Conservation (phyloP, 768 basidiomycete species). For the Trametes coccinea region DNA sequence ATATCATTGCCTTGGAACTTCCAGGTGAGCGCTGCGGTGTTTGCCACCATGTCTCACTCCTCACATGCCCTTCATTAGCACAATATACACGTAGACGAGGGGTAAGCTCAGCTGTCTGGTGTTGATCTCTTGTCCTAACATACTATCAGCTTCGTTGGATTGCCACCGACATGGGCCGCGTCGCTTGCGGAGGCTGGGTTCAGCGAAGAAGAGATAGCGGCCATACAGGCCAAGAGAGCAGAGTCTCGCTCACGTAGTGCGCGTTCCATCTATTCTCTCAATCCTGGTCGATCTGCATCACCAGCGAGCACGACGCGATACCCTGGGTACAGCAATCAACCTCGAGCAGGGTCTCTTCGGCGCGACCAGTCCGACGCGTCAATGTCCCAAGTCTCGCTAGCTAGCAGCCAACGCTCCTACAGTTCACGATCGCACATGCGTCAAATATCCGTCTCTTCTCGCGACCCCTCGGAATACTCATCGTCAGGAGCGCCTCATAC, state of each 20-base stretch:
- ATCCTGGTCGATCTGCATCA: constrained; percentile 9
- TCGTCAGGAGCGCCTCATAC: constrained; percentile 1
- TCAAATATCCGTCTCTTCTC: constrained; percentile 16
- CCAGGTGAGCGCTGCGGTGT: constrained; percentile 47
- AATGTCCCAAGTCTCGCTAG: constrained; percentile 22
- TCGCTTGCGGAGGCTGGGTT: constrained; percentile 64
- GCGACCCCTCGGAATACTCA: constrained; percentile 14
- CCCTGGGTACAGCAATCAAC: constrained; percentile 2
- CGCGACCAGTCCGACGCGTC: constrained; percentile 23
- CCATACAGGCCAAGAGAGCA: constrained; percentile 47
- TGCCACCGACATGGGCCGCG: constrained; percentile 74
- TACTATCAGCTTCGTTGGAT: constrained; percentile 51
- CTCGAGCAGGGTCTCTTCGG: constrained; percentile 9
- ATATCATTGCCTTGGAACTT: constrained; percentile 78
- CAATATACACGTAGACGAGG: constrained; percentile 79
- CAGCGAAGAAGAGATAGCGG: constrained; percentile 65
- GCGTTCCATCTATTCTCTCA: constrained; percentile 25
- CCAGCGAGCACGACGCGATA: constrained; percentile 14
- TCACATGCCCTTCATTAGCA: constrained; percentile 44
- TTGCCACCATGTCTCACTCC: background rate
- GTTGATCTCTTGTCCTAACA: background rate
- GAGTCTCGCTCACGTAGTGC: constrained; percentile 22
- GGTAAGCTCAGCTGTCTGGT: constrained; percentile 40
- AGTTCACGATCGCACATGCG: constrained; percentile 16
- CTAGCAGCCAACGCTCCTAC: constrained; percentile 17